A percentile compares a stretch with the other conserved stretches of the same genome.
These are phyloP conservation scores for Parachaetomium inaequale DNA, from an alignment of 495 filamentous ascomycete species.

Conservation along the genomic window DNA sequence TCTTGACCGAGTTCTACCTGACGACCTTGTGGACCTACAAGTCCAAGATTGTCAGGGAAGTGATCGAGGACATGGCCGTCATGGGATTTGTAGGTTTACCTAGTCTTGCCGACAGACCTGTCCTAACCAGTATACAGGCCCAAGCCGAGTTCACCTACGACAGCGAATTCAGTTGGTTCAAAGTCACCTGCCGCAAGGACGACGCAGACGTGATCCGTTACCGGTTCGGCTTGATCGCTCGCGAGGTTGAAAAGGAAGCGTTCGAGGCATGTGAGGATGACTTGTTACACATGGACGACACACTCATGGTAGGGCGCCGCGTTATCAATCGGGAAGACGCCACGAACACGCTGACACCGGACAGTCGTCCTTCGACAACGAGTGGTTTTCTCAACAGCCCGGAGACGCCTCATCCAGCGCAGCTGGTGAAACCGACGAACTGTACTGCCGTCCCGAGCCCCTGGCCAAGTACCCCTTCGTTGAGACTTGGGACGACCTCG, in stretches of 20 bases:
- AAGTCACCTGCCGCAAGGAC: slow-evolving; percentile 30
- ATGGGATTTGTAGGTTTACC: slow-evolving; percentile 23
- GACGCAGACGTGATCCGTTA: slow-evolving; percentile 25
- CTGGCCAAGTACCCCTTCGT: slow-evolving; percentile 8
- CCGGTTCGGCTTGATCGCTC: slow-evolving; percentile 15
- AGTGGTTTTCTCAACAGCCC: slow-evolving; percentile 8
- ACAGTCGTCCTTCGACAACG: slow-evolving; percentile 14
- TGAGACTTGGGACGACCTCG: slow-evolving; percentile 22
- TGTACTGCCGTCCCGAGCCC: not conserved
- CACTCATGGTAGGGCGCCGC: slow-evolving; percentile 20
- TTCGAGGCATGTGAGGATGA: slow-evolving; percentile 24
- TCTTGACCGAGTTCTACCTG: slow-evolving; percentile 29
- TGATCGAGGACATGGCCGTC: slow-evolving; percentile 22
- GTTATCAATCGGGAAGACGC: too few relatives aligned
- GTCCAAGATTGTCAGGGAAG: slow-evolving; percentile 28
- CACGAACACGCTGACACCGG: not conserved
- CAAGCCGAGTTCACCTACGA: slow-evolving; percentile 34
- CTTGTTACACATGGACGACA: slow-evolving; percentile 22
- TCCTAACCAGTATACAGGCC: slow-evolving; percentile 6
- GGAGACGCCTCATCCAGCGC: not conserved
- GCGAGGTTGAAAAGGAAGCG: slow-evolving; percentile 21
- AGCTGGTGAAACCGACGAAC: not conserved
- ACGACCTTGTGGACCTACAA: slow-evolving; percentile 33
- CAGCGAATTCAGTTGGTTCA: slow-evolving; percentile 25
- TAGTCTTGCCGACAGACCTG: not conserved